These are phyloP conservation scores for Lupinus albus DNA, from an alignment of 306 rosid species.

Conservation along the genomic window DNA sequence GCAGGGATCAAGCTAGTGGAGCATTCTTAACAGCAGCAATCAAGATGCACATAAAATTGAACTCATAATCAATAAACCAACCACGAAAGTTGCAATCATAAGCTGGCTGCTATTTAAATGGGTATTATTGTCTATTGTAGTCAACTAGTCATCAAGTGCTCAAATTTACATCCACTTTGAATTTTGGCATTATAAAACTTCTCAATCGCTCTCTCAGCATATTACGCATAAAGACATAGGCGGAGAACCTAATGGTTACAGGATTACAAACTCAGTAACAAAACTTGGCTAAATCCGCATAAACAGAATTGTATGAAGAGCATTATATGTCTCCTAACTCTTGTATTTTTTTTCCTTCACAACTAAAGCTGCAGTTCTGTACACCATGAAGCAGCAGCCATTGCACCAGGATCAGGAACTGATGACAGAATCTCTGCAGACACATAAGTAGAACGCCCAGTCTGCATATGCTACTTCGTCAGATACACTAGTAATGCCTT, in stretches of 20 bases:
- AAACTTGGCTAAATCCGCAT: constrained; percentile 54
- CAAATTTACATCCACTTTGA: constrained; percentile 46
- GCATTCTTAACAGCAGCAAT: not conserved
- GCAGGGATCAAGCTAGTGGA: not conserved
- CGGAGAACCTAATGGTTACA: constrained; percentile 66
- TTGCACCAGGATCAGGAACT: constrained; percentile 96
- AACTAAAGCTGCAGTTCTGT: constrained; percentile 79
- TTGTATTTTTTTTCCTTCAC: constrained; percentile 54
- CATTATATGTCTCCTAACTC: constrained; percentile 32
- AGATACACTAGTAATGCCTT: constrained; percentile 33
- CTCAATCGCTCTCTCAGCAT: constrained; percentile 70
- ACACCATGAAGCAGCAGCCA: constrained; percentile 97
- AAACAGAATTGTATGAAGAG: constrained; percentile 40
- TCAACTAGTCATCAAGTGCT: constrained; percentile 28
- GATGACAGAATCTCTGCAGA: constrained; percentile 66
- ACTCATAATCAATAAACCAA: not conserved
- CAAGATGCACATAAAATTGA: not conserved
- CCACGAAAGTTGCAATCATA: constrained; percentile 22
- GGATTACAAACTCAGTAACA: constrained; percentile 46
- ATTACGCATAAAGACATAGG: constrained; percentile 60
- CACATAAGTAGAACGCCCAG: constrained; percentile 83
- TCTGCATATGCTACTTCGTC: constrained; percentile 54
- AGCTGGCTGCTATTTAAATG: constrained; percentile 26
- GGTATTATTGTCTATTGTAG: constrained; percentile 43
- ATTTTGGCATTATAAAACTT: constrained; percentile 31